Evolutionary conservation across 140 eudicot genomes (phyloP).

Genomic region (Stevia rebaudiana): DNA sequence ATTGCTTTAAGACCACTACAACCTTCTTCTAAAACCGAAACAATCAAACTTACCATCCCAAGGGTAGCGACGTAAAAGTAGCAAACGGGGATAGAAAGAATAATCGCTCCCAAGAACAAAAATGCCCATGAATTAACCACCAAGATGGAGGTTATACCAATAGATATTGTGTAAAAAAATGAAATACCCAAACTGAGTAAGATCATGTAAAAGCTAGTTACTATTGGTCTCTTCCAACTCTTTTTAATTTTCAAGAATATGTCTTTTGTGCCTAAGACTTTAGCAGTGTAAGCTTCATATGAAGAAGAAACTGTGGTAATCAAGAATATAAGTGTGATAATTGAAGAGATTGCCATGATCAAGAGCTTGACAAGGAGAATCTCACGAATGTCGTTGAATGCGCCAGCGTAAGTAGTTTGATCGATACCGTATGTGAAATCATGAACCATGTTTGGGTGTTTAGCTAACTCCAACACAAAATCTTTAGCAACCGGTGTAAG

Average conservation of each 20-base stretch:
- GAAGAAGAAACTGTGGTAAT: conserved; percentile 27
- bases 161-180: conserved; percentile 3
- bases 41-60: conserved; percentile 40
- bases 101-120: conserved; percentile 13
- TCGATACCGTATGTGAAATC: conserved; percentile 9
- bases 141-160: conserved; percentile 9
- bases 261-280: conserved; percentile 29
- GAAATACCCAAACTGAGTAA: conserved; percentile 21
- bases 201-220: conserved; percentile 31
- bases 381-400: conserved; percentile 6
- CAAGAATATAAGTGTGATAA: conserved; percentile 25
- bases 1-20: conserved; percentile 32
- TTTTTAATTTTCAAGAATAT: conserved; percentile 7
- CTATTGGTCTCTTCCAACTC: conserved; percentile 36
- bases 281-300: conserved; percentile 34
- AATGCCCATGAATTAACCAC: conserved; percentile 17
- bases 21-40: conserved; percentile 41
- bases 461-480: conserved; percentile 14
- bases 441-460: conserved; percentile 22
- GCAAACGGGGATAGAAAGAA: conserved; percentile 25
- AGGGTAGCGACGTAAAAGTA: conserved; percentile 22
- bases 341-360: conserved; percentile 6
- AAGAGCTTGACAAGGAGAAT: conserved; percentile 19
- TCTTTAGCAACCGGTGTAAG: conserved; percentile 10
- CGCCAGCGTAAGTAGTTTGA: not conserved